Percentiles rank a stretch among this genome's conserved stretches.
Conservation (phyloP, 2,329 filamentous ascomycete genomes). For the Bipolaris oryzae region DNA sequence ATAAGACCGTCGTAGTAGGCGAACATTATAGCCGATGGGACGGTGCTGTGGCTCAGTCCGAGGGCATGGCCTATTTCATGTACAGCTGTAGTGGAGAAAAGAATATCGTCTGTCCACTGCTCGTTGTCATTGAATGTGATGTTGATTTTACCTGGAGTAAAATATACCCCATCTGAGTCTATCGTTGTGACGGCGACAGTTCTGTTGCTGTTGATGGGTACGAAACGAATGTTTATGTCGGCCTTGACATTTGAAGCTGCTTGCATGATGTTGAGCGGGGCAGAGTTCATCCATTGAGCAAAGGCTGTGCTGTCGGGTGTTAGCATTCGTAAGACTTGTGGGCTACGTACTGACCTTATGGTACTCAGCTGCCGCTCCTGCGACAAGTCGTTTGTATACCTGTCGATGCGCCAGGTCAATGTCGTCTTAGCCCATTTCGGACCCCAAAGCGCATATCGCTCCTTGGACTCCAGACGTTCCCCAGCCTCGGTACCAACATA, state of each 20-base stretch:
- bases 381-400: conserved; percentile 32
- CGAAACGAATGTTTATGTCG: conserved; percentile 36
- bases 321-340: neutral
- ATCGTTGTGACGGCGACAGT: conserved; percentile 35
- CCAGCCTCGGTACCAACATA: conserved; percentile 32
- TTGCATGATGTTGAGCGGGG: conserved; percentile 28
- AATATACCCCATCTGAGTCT: conserved; percentile 28
- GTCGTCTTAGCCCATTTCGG: conserved; percentile 36
- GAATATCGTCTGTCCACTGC: conserved; percentile 33
- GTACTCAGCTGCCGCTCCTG: conserved; percentile 24
- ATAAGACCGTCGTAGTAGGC: conserved; percentile 34
- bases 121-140: conserved; percentile 41
- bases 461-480: conserved; percentile 10
- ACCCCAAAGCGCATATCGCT: conserved; percentile 38
- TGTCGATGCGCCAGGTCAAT: conserved; percentile 36
- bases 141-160: conserved; percentile 35
- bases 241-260: conserved; percentile 21
- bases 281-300: conserved; percentile 30
- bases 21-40: conserved; percentile 40
- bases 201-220: conserved; percentile 28
- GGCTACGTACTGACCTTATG: conserved; percentile 25
- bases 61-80: conserved; percentile 41
- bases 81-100: conserved; percentile 36
- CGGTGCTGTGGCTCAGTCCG: conserved; percentile 35
- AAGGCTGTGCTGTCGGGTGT: conserved; percentile 28